These are phyloP conservation scores for Rhizodiscina lignyota DNA, from an alignment of 495 filamentous ascomycete genomes.

Conservation along the genomic window DNA sequence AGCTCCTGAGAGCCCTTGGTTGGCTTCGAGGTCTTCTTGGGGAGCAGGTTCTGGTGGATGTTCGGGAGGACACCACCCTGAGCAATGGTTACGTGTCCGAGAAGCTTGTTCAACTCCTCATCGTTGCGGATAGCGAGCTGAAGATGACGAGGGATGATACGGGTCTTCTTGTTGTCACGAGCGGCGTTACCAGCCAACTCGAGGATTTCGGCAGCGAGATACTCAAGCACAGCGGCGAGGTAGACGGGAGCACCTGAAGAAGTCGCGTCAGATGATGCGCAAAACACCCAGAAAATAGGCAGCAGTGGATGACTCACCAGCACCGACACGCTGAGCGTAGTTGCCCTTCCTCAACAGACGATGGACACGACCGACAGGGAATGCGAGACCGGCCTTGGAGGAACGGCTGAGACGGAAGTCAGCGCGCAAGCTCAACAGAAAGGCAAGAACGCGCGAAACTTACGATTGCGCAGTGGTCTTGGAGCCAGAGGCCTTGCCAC, in stretches of 20 bases:
- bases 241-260: slow-evolving; percentile 78
- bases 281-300: slow-evolving; percentile 4
- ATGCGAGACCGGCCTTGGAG: slow-evolving; percentile 97
- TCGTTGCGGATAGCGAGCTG: slow-evolving; percentile 99
- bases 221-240: slow-evolving; percentile 94
- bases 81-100: slow-evolving; percentile 97
- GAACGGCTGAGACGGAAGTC: slow-evolving; percentile 57
- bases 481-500: slow-evolving; percentile 92
- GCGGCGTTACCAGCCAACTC: slow-evolving; percentile 97
- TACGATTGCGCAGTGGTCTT: slow-evolving; percentile 91
- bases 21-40: slow-evolving; percentile 93
- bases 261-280: slow-evolving; percentile 14
- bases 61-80: slow-evolving; percentile 99
- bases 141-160: slow-evolving; percentile 98
- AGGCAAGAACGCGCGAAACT: no score
- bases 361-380: slow-evolving; percentile 99
- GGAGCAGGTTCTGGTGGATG: slow-evolving; percentile 95
- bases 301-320: slow-evolving; percentile 46
- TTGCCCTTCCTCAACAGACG: slow-evolving; percentile 99
- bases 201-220: slow-evolving; percentile 95
- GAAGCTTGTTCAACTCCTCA: slow-evolving; percentile 99
- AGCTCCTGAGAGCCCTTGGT: slow-evolving; percentile 87
- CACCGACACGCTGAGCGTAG: slow-evolving; percentile 99
- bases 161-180: slow-evolving; percentile 99
- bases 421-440: no score